Conservation (phyloP, 148 eudicot species). For the Bassia scoparia region DNA sequence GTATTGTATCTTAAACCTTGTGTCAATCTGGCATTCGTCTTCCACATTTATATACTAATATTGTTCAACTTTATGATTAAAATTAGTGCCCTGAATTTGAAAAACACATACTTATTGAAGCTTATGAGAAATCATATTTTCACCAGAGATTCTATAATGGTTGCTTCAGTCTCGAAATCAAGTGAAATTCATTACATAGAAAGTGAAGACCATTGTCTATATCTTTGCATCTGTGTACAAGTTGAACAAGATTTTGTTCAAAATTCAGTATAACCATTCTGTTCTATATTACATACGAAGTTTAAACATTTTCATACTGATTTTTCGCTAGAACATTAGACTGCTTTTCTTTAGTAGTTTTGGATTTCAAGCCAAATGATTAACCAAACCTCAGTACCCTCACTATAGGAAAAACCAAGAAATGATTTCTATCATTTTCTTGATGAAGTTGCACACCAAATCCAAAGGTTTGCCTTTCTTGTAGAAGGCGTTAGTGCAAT, state of each 20-base stretch:
- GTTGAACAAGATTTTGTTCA: background rate
- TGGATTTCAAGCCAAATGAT: background rate
- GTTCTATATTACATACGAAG: background rate
- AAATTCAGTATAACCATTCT: background rate
- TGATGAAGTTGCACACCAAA: background rate
- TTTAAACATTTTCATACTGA: background rate
- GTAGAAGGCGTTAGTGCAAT: background rate
- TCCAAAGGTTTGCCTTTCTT: background rate
- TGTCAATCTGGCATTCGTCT: background rate
- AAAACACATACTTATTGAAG: background rate
- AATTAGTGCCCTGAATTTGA: background rate
- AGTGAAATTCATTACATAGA: background rate
- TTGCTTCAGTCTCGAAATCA: background rate
- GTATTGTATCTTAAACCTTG: background rate
- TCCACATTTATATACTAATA: background rate
- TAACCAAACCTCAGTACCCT: background rate
- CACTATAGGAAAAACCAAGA: background rate
- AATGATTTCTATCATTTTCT: background rate
- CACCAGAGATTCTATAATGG: background rate
- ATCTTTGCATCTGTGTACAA: background rate
- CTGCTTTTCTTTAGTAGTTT: background rate
- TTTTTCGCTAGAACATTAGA: background rate
- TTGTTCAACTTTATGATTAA: background rate
- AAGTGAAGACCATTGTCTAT: background rate
- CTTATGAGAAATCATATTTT: background rate